Evolutionary conservation across 176 grass and related monocot species (phyloP).

Genomic region (Saccharum officinarum): DNA sequence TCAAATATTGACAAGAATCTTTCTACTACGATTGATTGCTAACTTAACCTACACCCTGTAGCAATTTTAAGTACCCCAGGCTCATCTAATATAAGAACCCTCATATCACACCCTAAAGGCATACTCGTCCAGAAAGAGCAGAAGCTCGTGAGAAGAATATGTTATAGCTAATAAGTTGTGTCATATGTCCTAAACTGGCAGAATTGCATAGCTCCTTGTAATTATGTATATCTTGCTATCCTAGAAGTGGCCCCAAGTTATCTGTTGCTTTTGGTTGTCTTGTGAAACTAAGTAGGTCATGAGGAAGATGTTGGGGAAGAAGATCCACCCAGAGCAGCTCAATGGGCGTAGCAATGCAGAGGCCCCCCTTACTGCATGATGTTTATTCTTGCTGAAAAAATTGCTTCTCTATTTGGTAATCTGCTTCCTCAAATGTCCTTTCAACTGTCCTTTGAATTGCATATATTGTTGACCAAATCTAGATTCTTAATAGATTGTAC

Average conservation of each 20-base stretch:
- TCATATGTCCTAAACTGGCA: not conserved
- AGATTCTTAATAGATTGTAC: conserved; percentile 3
- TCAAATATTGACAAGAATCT: conserved; percentile 2
- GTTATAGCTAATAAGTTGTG: conserved; percentile 10
- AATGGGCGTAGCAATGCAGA: conserved; percentile 41
- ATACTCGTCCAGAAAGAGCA: conserved; percentile 9
- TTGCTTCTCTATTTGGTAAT: conserved; percentile 51
- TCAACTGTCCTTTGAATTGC: not conserved
- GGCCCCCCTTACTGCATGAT: conserved; percentile 43
- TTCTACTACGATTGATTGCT: not conserved
- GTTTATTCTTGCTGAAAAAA: conserved; percentile 26
- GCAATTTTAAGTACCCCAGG: not conserved
- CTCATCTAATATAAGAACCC: conserved; percentile 14
- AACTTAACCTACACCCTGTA: not conserved
- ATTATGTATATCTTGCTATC: not conserved
- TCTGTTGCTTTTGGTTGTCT: conserved; percentile 30
- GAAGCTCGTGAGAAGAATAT: conserved; percentile 6
- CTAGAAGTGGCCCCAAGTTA: conserved; percentile 20
- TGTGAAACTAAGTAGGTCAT: conserved; percentile 78
- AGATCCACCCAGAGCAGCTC: conserved; percentile 86
- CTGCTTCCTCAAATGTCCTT: conserved; percentile 27
- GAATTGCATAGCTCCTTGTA: not conserved
- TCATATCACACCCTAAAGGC: conserved; percentile 6
- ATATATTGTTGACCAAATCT: conserved; percentile 20
- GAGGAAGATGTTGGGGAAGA: conserved; percentile 95